phyloP scores from a whole-genome alignment of 129 eudicot genomes.

The Pseudognaphalium luteoalbum region DNA sequence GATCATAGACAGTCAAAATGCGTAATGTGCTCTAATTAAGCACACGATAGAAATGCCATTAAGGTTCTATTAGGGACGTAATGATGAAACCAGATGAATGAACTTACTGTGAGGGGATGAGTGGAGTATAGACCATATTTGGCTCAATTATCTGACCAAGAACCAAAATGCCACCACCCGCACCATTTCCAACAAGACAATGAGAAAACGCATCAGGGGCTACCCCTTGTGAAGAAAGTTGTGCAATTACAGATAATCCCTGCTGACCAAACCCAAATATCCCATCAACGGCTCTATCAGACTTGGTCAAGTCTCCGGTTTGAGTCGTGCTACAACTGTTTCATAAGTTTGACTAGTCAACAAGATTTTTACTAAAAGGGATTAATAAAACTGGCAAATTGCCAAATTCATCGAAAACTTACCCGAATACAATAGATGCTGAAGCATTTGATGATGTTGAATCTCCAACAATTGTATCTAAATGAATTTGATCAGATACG shows the following conservation, averaged over 20 bases:
- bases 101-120: slow-evolving; percentile 86
- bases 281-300: slow-evolving; percentile 96
- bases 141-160: slow-evolving; percentile 94
- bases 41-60: slow-evolving; percentile 3
- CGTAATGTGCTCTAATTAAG: not conserved
- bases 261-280: slow-evolving; percentile 97
- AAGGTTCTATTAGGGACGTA: not conserved
- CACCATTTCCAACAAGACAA: slow-evolving; percentile 76
- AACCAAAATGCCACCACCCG: slow-evolving; percentile 92
- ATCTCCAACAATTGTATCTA: slow-evolving; percentile 69
- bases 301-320: slow-evolving; percentile 83
- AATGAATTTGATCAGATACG: slow-evolving; percentile 66
- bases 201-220: slow-evolving; percentile 84
- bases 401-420: slow-evolving; percentile 27
- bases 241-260: slow-evolving; percentile 86
- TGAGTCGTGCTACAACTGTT: slow-evolving; percentile 87
- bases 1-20: not conserved
- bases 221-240: slow-evolving; percentile 79
- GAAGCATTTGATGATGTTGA: slow-evolving; percentile 58
- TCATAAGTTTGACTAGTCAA: slow-evolving; percentile 30
- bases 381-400: slow-evolving; percentile 7
- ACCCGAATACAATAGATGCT: slow-evolving; percentile 87
- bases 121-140: slow-evolving; percentile 83
- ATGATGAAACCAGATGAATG: not conserved
- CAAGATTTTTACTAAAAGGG: slow-evolving; percentile 14